Percentiles rank a stretch among this genome's conserved stretches.
Evolutionary conservation across 2,329 filamentous ascomycete species (phyloP).

Genomic region (Monascus ruber): DNA sequence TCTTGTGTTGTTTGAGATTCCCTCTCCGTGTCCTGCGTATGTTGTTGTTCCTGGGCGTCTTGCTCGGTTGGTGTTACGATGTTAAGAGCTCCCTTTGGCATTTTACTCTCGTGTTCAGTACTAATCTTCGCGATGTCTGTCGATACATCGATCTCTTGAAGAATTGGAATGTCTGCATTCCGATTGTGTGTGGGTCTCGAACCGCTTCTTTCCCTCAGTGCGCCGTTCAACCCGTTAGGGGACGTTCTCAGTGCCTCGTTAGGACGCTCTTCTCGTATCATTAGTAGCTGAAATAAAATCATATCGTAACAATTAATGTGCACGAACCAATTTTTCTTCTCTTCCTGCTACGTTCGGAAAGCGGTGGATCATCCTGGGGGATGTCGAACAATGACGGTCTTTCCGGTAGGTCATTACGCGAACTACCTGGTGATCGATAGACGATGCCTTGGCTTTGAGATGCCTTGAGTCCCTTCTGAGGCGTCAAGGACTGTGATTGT

Average conservation of each 20-base stretch:
- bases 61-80: not conserved
- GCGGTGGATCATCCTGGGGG: slow-evolving; percentile 18
- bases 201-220: not conserved
- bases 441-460: slow-evolving; percentile 5
- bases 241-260: slow-evolving; percentile 2
- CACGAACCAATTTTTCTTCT: slow-evolving; percentile 23
- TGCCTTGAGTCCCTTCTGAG: slow-evolving; percentile 7
- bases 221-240: not conserved
- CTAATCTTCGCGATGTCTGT: not conserved
- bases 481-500: slow-evolving; percentile 4
- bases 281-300: slow-evolving; percentile 4
- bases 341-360: slow-evolving; percentile 19
- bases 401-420: slow-evolving; percentile 19
- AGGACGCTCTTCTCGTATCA: slow-evolving; percentile 6
- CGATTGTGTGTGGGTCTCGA: slow-evolving; percentile 3
- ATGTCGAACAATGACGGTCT: slow-evolving; percentile 27
- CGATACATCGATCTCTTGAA: not conserved
- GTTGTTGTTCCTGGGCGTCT: not conserved
- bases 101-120: not conserved
- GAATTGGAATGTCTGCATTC: not conserved
- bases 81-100: not conserved
- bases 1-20: not conserved
- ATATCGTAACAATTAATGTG: not conserved
- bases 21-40: not conserved
- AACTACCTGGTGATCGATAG: slow-evolving; percentile 18